Percentiles rank a stretch among this genome's conserved stretches.
Evolutionary conservation across 331 rosid genomes (phyloP).

Genomic region (Erythrophleum ivorense): DNA sequence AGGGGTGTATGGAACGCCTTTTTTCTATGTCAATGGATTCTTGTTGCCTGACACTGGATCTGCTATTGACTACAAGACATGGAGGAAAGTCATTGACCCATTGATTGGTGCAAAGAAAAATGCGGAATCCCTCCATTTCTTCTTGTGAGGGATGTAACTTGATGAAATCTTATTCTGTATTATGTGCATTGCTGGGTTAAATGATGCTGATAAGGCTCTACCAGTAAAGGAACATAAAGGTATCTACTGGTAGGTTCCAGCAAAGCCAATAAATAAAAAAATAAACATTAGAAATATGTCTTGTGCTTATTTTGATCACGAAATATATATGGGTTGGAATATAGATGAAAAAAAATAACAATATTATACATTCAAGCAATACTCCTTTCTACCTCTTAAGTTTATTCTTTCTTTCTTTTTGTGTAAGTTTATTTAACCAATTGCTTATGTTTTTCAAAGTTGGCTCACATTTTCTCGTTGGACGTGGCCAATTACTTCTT

Average conservation of each 20-base stretch:
- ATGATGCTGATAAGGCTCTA: not conserved
- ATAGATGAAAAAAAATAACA: too few species aligned
- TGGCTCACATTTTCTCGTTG: too few species aligned
- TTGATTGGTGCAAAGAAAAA: conserved; percentile 49
- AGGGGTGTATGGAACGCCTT: conserved; percentile 91
- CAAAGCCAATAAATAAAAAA: conserved; percentile 12
- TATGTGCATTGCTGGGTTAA: not conserved
- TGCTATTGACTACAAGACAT: conserved; percentile 50
- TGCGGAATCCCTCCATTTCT: conserved; percentile 49
- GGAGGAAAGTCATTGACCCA: conserved; percentile 77
- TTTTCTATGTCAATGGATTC: conserved; percentile 91
- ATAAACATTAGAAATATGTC: not conserved
- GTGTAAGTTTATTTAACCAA: too few species aligned
- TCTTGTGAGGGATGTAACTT: conserved; percentile 44
- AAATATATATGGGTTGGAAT: too few species aligned
- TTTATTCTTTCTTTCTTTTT: too few species aligned
- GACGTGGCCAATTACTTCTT: too few species aligned
- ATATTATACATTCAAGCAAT: too few species aligned
- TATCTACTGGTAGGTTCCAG: conserved; percentile 2
- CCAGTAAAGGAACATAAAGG: conserved; percentile 15
- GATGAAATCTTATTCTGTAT: conserved; percentile 19
- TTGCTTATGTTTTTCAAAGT: too few species aligned
- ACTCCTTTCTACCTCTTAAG: too few species aligned
- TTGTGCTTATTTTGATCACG: not conserved
- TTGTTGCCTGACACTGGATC: conserved; percentile 63